Evolutionary conservation across 805 yeast species (phyloP).

Genomic region (Isabelozyma pseudorhagii): DNA sequence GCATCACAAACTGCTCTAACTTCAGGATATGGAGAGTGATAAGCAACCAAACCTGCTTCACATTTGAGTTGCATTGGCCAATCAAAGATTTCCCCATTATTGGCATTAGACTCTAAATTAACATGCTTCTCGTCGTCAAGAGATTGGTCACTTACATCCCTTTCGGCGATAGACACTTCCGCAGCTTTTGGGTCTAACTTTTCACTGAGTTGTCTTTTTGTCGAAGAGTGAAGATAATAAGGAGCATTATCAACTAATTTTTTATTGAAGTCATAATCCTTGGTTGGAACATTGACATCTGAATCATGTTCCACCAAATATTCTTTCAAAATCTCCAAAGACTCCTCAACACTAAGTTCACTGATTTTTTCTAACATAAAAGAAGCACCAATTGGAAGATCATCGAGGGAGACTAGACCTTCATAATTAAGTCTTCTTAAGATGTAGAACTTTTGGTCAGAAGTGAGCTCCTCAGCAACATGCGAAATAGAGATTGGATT

Average conservation of each 20-base stretch:
- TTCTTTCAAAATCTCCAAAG: slow-evolving; percentile 24
- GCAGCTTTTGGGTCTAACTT: not conserved
- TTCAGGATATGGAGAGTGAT: slow-evolving; percentile 30
- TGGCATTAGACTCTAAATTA: not conserved
- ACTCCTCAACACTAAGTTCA: slow-evolving; percentile 14
- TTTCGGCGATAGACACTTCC: not conserved
- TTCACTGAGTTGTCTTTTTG: not conserved
- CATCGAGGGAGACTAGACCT: slow-evolving; percentile 21
- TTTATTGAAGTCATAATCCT: slow-evolving; percentile 23
- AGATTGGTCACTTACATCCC: not conserved
- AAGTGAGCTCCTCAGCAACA: slow-evolving; percentile 20
- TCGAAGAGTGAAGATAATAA: not conserved
- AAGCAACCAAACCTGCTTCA: slow-evolving; percentile 41
- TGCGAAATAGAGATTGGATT: slow-evolving; percentile 21
- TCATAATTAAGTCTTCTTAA: slow-evolving; percentile 25
- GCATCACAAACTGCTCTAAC: slow-evolving; percentile 28
- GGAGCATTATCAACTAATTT: slow-evolving; percentile 7
- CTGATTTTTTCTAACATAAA: slow-evolving; percentile 39
- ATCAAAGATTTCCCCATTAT: slow-evolving; percentile 5
- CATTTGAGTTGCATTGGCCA: slow-evolving; percentile 28
- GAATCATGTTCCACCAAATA: slow-evolving; percentile 23
- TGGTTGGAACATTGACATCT: slow-evolving; percentile 32
- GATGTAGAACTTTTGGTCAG: slow-evolving; percentile 22
- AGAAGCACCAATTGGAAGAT: slow-evolving; percentile 29
- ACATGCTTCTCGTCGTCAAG: not conserved